Conservation (phyloP, 495 filamentous ascomycete species). For the Choiromyces venosus region DNA sequence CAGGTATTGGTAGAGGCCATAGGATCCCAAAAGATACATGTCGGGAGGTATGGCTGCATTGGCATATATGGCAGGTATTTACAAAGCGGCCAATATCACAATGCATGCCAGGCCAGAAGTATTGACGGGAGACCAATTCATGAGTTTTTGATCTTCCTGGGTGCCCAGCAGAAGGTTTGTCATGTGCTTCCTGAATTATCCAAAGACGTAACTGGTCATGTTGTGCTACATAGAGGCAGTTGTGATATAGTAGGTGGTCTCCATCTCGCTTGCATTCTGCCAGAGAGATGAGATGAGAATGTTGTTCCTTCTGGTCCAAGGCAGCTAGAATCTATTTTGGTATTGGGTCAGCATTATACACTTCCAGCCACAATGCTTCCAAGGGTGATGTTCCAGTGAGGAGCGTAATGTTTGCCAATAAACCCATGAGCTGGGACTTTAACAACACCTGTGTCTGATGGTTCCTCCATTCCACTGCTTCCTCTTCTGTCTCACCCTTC, state of each 20-base stretch:
- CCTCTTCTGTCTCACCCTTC: too few relatives aligned
- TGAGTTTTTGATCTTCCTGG: slow-evolving; percentile 12
- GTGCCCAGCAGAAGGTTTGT: slow-evolving; percentile 6
- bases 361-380: background rate
- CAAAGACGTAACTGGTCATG: too few relatives aligned
- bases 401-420: too few relatives aligned
- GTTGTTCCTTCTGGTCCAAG: background rate
- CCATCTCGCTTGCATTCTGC: background rate
- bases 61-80: too few relatives aligned
- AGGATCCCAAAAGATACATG: slow-evolving; percentile 22
- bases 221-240: too few relatives aligned
- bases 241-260: background rate
- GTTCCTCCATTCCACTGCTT: too few relatives aligned
- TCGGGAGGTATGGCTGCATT: background rate
- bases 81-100: background rate
- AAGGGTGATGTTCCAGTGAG: too few relatives aligned
- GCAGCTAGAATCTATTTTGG: background rate
- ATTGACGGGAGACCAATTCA: too few relatives aligned
- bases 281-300: background rate
- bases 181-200: too few relatives aligned
- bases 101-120: slow-evolving; percentile 5
- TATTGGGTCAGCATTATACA: background rate
- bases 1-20: slow-evolving; percentile 22
- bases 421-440: too few relatives aligned
- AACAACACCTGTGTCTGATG: too few relatives aligned